Base-by-base conservation (phyloP, 495 filamentous ascomycete genomes). In the Rostrohypoxylon terebratum region DNA sequence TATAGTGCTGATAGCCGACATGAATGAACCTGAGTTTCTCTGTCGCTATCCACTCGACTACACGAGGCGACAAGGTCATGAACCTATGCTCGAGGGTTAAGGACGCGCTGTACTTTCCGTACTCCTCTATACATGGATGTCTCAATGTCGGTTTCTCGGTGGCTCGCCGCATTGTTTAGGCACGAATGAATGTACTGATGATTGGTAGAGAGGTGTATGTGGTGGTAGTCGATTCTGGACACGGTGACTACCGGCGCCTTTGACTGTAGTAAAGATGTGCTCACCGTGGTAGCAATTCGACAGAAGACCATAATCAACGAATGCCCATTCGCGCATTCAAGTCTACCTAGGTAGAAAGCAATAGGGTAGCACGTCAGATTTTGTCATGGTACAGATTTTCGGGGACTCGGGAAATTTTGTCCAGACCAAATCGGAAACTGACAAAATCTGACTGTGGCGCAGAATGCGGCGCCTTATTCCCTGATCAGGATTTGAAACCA, bases 21-120 rank as follows among this genome's bases (percentile, higher is more conserved):
- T 10, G 53, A 14, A 31, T 13, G 48, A 54, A 18, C 6, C 16
- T 31, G 33, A 53, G 10, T 7, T 34, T 10, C 16, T 25, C 28
- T 42, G 14, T 55, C 57, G 0, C 14, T 58, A 42, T 62, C 58
- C 59, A 63, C 38, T 57, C 58, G n/a, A 55, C 8, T 9, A 45
- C 6, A 50, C 36, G 40, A 54, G 58, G 66, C 66, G 40, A 50
- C 61, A n/a, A 42, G 36, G 13, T 21, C 31, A 42, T 55, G 40
- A 42, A 40, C 3, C 40, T 31, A 40, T 42, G 33, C 28, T 10
- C n/a, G 28, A 50, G n/a, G 21, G 9, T 25, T 21, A 47, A 16
- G 44, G n/a, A 40, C 16, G 44, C 21, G 10, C 20, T 50, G 13
- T 34, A 20, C 42, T 36, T 20, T 55, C 31, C 8, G 20, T n/a